These are phyloP conservation scores for Pseudonectria buxi DNA, from an alignment of 2,329 filamentous ascomycete genomes.

Conservation along the genomic window DNA sequence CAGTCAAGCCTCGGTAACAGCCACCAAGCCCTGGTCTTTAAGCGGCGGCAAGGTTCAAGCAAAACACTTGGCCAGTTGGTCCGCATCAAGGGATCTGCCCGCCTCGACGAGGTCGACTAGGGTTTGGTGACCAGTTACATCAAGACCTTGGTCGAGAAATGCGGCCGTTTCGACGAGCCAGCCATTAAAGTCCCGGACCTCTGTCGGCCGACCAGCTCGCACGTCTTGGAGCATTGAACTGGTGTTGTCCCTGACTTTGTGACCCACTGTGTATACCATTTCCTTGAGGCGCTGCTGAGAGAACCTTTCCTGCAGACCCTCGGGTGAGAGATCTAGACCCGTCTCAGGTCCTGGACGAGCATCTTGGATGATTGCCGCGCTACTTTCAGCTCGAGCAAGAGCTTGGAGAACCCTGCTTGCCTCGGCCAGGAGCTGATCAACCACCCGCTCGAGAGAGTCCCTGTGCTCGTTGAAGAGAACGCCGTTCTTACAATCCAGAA, in stretches of 20 bases:
- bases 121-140: constrained; percentile 32
- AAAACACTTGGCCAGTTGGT: constrained; percentile 27
- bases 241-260: constrained; percentile 45
- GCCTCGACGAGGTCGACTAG: constrained; percentile 39
- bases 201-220: constrained; percentile 42
- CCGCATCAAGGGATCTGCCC: constrained; percentile 24
- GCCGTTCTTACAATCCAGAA: constrained; percentile 75
- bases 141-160: constrained; percentile 28
- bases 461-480: constrained; percentile 55
- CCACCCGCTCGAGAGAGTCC: constrained; percentile 47
- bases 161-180: constrained; percentile 45
- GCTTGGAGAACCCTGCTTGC: constrained; percentile 64
- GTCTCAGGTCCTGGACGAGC: constrained; percentile 1
- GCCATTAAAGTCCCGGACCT: constrained; percentile 54
- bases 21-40: no score
- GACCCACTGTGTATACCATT: constrained; percentile 41
- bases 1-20: no score
- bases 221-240: constrained; percentile 60
- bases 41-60: constrained; percentile 1
- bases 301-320: constrained; percentile 32
- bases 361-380: constrained; percentile 29
- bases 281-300: constrained; percentile 33
- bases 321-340: constrained; percentile 9
- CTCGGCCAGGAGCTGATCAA: constrained; percentile 67
- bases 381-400: constrained; percentile 55